Evolutionary conservation across 192 early-diverging fungal species (phyloP).

Genomic region (Entophlyctis helioformis): DNA sequence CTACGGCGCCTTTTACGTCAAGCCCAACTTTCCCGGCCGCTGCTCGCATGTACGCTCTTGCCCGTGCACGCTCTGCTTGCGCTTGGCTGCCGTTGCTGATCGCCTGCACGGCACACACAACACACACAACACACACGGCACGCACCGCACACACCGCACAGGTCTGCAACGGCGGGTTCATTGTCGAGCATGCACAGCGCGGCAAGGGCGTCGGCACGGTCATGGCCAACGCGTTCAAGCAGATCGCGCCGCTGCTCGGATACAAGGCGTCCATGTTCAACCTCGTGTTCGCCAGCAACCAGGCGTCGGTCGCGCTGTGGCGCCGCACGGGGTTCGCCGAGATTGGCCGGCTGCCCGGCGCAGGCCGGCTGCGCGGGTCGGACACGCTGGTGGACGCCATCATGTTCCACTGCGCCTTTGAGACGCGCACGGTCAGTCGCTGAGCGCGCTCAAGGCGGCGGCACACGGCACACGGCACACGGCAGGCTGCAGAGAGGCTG

Average conservation of each 20-base stretch:
- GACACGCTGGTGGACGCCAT: slow-evolving; percentile 57
- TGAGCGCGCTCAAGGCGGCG: too few species aligned
- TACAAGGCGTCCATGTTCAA: slow-evolving; percentile 71
- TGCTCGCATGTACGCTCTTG: slow-evolving; percentile 60
- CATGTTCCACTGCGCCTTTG: slow-evolving; percentile 67
- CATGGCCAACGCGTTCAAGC: slow-evolving; percentile 49
- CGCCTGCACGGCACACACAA: too few species aligned
- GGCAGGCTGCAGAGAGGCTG: too few species aligned
- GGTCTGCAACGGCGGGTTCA: slow-evolving; percentile 68
- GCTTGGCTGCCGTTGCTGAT: not conserved
- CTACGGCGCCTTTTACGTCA: slow-evolving; percentile 59
- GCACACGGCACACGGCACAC: too few species aligned
- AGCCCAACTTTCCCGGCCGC: slow-evolving; percentile 70
- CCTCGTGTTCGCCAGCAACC: slow-evolving; percentile 61
- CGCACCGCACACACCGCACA: slow-evolving; percentile 6
- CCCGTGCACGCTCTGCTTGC: slow-evolving; percentile 33
- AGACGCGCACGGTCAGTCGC: too few species aligned
- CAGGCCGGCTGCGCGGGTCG: slow-evolving; percentile 31
- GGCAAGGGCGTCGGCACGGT: slow-evolving; percentile 46
- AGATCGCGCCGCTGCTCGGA: slow-evolving; percentile 50
- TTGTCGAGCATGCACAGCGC: slow-evolving; percentile 28
- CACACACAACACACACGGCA: too few species aligned
- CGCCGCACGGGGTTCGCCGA: slow-evolving; percentile 47
- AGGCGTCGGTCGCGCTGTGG: slow-evolving; percentile 51
- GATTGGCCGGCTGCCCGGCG: slow-evolving; percentile 56